These are phyloP conservation scores for Aspergillus aculeatus DNA, from an alignment of 2,329 filamentous ascomycete genomes.

Conservation along the genomic window DNA sequence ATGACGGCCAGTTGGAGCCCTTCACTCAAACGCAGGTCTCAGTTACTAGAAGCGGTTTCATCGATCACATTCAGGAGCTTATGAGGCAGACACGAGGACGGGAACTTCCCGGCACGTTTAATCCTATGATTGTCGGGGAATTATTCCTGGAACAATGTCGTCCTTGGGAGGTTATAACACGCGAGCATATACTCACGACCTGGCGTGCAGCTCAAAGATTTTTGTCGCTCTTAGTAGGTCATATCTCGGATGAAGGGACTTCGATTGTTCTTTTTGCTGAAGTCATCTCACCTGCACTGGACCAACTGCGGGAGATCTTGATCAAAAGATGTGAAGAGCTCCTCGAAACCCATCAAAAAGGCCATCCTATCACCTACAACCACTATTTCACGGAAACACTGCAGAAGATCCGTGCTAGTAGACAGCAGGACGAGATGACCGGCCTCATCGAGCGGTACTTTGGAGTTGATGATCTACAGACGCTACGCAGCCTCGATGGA, in stretches of 20 bases:
- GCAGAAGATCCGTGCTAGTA: conserved; percentile 23
- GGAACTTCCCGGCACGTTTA: conserved; percentile 63
- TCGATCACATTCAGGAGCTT: conserved; percentile 42
- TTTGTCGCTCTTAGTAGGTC: conserved; percentile 28
- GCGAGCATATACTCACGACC: conserved; percentile 38
- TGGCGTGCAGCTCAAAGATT: conserved; percentile 35
- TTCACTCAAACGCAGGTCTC: conserved; percentile 7
- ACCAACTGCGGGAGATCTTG: conserved; percentile 36
- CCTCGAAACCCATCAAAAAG: conserved; percentile 44
- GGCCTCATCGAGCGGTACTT: conserved; percentile 16
- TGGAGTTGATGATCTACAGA: conserved; percentile 4
- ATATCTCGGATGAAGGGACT: conserved; percentile 42
- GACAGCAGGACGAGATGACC: conserved; percentile 12
- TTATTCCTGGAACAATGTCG: conserved; percentile 60
- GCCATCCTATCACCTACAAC: conserved; percentile 39
- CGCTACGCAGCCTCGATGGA: background rate
- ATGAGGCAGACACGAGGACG: conserved; percentile 49
- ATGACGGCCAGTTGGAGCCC: background rate
- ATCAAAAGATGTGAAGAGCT: conserved; percentile 47
- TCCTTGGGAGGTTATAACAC: conserved; percentile 51
- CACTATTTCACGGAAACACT: conserved; percentile 37
- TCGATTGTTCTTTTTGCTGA: conserved; percentile 36
- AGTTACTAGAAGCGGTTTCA: conserved; percentile 35
- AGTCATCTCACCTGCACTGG: conserved; percentile 45
- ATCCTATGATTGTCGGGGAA: conserved; percentile 58